A percentile compares a stretch with the other conserved stretches of the same genome.
Conservation (phyloP, 1,139 yeast genomes). For the Magnusiomyces ingens region DNA sequence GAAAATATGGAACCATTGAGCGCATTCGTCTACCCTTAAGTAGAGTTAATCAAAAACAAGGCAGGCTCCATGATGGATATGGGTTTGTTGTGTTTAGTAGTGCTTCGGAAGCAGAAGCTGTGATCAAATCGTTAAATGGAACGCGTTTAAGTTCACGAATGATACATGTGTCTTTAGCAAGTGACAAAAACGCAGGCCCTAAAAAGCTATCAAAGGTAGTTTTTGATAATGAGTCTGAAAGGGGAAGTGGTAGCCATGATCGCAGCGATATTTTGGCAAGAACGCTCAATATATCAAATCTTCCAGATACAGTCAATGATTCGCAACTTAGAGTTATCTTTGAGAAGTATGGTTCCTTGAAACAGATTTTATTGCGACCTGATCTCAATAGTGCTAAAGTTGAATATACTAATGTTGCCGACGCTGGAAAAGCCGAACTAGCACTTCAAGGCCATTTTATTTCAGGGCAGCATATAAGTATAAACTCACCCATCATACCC, state of each 20-base stretch:
- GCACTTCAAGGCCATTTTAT: constrained; percentile 40
- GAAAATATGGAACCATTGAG: constrained; percentile 45
- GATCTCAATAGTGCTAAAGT: constrained; percentile 48
- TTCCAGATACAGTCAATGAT: constrained; percentile 26
- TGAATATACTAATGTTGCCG: constrained; percentile 40
- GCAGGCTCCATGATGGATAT: constrained; percentile 31
- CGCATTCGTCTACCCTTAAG: constrained; percentile 23
- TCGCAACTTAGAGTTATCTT: constrained; percentile 31
- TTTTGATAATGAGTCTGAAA: not conserved
- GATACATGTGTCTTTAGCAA: constrained; percentile 21
- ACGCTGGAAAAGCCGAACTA: constrained; percentile 55
- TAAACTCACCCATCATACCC: not conserved
- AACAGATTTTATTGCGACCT: constrained; percentile 44
- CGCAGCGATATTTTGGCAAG: constrained; percentile 16
- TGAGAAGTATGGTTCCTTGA: constrained; percentile 43
- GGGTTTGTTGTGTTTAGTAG: constrained; percentile 29
- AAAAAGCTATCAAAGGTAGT: constrained; percentile 11
- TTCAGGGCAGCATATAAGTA: constrained; percentile 33
- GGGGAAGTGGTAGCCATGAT: not conserved
- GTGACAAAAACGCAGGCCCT: constrained; percentile 5
- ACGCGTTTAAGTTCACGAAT: constrained; percentile 20
- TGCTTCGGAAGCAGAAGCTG: constrained; percentile 25
- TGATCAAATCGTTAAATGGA: constrained; percentile 22
- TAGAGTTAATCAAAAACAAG: constrained; percentile 18
- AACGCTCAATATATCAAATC: constrained; percentile 24